Conservation (phyloP, 23 red algal genomes). For the Gracilariopsis chorda region DNA sequence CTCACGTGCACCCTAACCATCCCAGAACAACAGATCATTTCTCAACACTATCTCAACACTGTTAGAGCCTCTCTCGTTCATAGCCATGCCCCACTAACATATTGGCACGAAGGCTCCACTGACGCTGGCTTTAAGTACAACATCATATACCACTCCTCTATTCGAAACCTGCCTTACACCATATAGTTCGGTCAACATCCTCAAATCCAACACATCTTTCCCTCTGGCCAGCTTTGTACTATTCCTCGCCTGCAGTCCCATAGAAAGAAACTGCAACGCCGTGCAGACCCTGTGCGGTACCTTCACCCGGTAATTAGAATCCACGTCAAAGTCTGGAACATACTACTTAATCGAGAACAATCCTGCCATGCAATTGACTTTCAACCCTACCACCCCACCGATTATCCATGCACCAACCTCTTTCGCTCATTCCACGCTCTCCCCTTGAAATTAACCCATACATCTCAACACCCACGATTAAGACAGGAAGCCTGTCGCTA, state of each 20-base stretch:
- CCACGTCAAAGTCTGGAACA: not conserved
- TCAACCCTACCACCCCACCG: not conserved
- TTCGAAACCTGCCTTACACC: no score
- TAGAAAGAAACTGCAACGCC: not conserved
- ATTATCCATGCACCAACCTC: not conserved
- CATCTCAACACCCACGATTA: not conserved
- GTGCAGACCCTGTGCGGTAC: not conserved
- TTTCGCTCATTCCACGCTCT: not conserved
- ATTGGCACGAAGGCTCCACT: not conserved
- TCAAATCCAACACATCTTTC: no score
- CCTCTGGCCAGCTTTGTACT: not conserved
- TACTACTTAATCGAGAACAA: not conserved
- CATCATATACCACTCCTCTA: not conserved
- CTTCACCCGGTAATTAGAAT: not conserved
- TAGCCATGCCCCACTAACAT: not conserved
- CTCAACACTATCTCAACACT: no score
- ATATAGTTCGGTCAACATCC: no score
- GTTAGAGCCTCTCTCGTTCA: not conserved
- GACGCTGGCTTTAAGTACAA: not conserved
- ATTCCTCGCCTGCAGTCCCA: not conserved
- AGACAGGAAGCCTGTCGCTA: not conserved
- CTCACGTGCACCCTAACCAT: no score
- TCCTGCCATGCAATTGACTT: not conserved
- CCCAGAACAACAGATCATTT: not conserved
- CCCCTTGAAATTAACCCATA: not conserved